Evolutionary conservation across 2,329 filamentous ascomycete genomes (phyloP), one percentile per base, ranked within the genome.

Genomic region (Periconia macrospinosa): DNA sequence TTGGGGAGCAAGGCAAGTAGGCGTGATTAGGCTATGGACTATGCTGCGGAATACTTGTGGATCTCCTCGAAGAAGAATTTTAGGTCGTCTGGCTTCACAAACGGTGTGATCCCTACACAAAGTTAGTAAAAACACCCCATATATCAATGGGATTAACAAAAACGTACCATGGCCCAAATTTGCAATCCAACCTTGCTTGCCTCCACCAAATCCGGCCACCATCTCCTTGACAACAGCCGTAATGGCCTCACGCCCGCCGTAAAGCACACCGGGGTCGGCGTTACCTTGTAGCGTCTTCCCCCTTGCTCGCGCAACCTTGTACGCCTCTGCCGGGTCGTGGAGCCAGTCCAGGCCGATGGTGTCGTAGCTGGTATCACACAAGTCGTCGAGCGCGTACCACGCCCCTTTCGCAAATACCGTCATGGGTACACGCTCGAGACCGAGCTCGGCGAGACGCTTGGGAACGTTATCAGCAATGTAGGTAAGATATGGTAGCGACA

Each of bases 401-500:
- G 94, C 93, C 11, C 94, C 94, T 79, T 99, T 99, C 35, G 94
- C 92, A 74, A 99, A 99, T 20, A 97, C 92, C 6, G 92, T 95
- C 92, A 97, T 97, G 2, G 94, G 94, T 2, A 99, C 93, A 11
- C 79, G 81, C 53, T 92, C 89, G 49, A 93, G 77, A 0, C 87
- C 86, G 69, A 95, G 81, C 70, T 90, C 88, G 63, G 83, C 79
- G 53, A 97, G 78, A 56, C 86, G 86, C 63, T 79, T 81, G 1
- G 93, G 93, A 3, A 99, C 82, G 62, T 92, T 84, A 62, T 88
- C 81, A 11, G 92, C 86, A 63, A 99, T 97, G 71, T 92, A 86
- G 42, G 84, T 83, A 49, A 99, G 82, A 70, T 93, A 96, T 1
- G 94, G 94, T 61, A 94, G 84, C 2, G 91, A 88, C 73, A 97